Evolutionary conservation across 2,329 filamentous ascomycete genomes (phyloP), one percentile per base, ranked within the genome.

Genomic region (Fusarium concolor): DNA sequence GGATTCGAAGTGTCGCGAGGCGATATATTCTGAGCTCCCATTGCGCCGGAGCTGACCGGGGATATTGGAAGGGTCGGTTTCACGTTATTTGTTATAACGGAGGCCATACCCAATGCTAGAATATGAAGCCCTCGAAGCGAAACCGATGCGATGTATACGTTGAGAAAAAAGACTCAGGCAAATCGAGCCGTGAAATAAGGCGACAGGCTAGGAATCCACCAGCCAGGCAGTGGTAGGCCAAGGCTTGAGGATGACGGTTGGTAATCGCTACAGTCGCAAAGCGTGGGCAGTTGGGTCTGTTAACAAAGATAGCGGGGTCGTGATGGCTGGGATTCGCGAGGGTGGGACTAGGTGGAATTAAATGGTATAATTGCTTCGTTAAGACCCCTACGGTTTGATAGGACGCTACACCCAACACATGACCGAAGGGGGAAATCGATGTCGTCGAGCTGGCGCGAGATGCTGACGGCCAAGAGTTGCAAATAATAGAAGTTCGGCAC

Each of bases 1-100:
- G 59, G 46, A 56, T 71, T 67, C 64, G 55, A 80, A 75, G 41
- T 78, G 76, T 62, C 84, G 26, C 67, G 55, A 26, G 73, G 74
- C 38, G 72, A 75, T 22, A 56, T 28, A 77, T 78, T 82, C 66
- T 83, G 81, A 52, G 80, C 74, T 42, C 80, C 77, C 82, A 85
- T 84, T 68, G 76, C 76, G 63, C 78, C 74, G 45, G 76, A 76
- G 65, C 77, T 79, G 47, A 79, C 75, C 62, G 78, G 79, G 43
- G 80, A 78, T 51, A 79, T 76, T 61, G 80, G 76, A 44, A 81
- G 72, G 43, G 76, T 73, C 47, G 77, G 73, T 71, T 79, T 80
- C 44, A 75, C 55, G 65, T 70, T 71, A 63, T 65, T 67, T 46
- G 69, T 64, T 65, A 73, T 59, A 64, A 74, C 50, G 45, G 73